Base-by-base conservation (phyloP, 1,139 yeast species). In the Pichia sp. region DNA sequence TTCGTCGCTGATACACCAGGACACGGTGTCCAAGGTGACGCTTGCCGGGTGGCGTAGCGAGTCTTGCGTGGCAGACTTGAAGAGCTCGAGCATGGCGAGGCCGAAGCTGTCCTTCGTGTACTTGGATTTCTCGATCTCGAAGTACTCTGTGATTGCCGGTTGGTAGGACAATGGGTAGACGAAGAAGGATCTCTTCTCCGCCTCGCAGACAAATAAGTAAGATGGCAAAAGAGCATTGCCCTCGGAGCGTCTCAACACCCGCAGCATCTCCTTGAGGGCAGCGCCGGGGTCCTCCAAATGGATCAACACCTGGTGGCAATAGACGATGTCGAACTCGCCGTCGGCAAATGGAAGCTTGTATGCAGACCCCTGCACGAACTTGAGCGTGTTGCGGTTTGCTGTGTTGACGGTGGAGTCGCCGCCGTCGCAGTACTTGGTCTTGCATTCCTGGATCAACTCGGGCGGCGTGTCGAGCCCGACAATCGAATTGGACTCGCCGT, bases 131-230 rank as follows among this genome's bases (percentile, higher is more conserved):
- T 31, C 24, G 4, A n/a, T 9, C 12, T 40, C 14, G 9, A 49
- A 52, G 20, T 29, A 49, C 1, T 46, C 38, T 9, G 30, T 10
- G 71, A 60, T 65, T 5, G 24, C 6, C 20, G 14, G 17, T 45
- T 52, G 51, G 31, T 54, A 47, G n/a, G 43, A 8, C 6, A 48
- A 14, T 20, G 55, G 53, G 42, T 48, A 47, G 8, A 48, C 36
- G 16, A 54, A 33, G 3, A 48, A 16, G 2, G 56, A 54, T 27
- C 55, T 40, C 8, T 51, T 9, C 24, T 54, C 56, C 12, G 43
- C 49, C 27, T 54, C 55, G 46, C 49, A 47, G 40, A 29, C 12
- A 43, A 46, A 46, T 4, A 54, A n/a, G 12, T 27, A n/a, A 6
- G 41, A 38, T 10, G 41, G 17, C 17, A 14, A 14, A 14, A 17